These are phyloP conservation scores for Fusarium heterosporum DNA, from an alignment of 2,329 filamentous ascomycete genomes.

Conservation along the genomic window DNA sequence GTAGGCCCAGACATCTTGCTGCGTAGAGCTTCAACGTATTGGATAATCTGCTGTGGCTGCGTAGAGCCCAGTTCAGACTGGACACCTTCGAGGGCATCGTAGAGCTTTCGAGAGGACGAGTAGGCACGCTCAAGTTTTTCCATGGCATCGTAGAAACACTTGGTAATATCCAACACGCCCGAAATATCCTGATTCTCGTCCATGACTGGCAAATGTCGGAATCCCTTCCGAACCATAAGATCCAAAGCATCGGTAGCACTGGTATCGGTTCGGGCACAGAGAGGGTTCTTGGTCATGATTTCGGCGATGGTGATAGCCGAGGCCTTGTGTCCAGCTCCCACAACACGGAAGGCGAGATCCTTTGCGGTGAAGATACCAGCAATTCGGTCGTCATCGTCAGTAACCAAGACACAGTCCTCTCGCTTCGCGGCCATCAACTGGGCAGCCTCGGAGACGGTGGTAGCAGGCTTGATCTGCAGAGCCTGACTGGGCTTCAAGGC, in stretches of 20 bases:
- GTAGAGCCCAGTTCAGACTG: slow-evolving; percentile 96
- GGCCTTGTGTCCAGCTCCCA: slow-evolving; percentile 89
- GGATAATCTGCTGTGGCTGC: slow-evolving; percentile 98
- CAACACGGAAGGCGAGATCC: slow-evolving; percentile 96
- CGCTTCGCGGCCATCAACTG: slow-evolving; percentile 99
- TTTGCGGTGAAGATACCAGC: slow-evolving; percentile 99
- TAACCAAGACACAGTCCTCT: slow-evolving; percentile 97
- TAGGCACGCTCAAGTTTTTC: slow-evolving; percentile 99
- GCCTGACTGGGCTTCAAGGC: slow-evolving; percentile 95
- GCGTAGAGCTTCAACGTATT: slow-evolving; percentile 95
- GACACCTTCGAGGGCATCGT: slow-evolving; percentile 96
- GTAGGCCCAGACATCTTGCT: slow-evolving; percentile 98
- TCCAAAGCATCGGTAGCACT: slow-evolving; percentile 97
- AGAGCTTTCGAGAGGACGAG: slow-evolving; percentile 96
- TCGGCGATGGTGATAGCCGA: slow-evolving; percentile 92
- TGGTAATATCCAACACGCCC: slow-evolving; percentile 97
- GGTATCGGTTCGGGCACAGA: slow-evolving; percentile 96
- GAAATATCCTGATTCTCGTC: slow-evolving; percentile 99
- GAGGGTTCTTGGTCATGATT: slow-evolving; percentile 99
- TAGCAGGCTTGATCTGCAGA: slow-evolving; percentile 95
- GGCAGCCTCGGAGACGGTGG: slow-evolving; percentile 93
- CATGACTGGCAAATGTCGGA: slow-evolving; percentile 98
- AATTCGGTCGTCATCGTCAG: slow-evolving; percentile 97
- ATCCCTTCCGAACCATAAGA: slow-evolving; percentile 98
- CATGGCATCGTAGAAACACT: slow-evolving; percentile 99